Percentiles rank a stretch among this genome's conserved stretches.
Evolutionary conservation across 495 filamentous ascomycete species (phyloP).

Genomic region (Podospora pseudocomata): DNA sequence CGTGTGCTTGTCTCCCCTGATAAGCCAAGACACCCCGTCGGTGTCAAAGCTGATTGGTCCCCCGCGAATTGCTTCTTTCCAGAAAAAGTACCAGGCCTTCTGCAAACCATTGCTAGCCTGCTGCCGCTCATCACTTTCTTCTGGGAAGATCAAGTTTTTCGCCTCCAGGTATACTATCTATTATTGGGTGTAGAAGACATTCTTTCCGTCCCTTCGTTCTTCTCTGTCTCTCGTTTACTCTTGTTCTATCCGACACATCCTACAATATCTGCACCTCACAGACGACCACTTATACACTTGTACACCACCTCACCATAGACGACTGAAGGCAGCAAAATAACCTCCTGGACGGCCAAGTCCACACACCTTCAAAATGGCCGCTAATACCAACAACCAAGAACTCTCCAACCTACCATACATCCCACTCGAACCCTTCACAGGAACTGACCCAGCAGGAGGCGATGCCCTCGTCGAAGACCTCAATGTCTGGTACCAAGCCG

Average conservation of each 20-base stretch:
- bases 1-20: not conserved
- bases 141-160: not conserved
- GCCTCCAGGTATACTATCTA: not conserved
- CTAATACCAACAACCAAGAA: conserved; percentile 34
- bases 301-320: not conserved
- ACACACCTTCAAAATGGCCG: not conserved
- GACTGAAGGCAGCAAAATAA: not conserved
- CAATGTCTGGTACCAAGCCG: conserved; percentile 78
- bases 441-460: conserved; percentile 62
- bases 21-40: conserved; percentile 4
- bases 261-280: not conserved
- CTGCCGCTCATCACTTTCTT: conserved; percentile 1
- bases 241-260: not conserved
- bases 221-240: not conserved
- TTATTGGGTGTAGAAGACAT: not conserved
- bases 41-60: conserved; percentile 4
- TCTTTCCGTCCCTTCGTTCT: conserved; percentile 1
- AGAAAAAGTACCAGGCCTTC: not conserved
- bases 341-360: not conserved
- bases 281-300: not conserved
- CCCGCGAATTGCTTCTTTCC: conserved; percentile 13
- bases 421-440: conserved; percentile 62
- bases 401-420: conserved; percentile 47
- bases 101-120: conserved; percentile 10
- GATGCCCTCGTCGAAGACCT: conserved; percentile 68